Conservation (phyloP, 768 basidiomycete species). For the Pleurotus eryngii region DNA sequence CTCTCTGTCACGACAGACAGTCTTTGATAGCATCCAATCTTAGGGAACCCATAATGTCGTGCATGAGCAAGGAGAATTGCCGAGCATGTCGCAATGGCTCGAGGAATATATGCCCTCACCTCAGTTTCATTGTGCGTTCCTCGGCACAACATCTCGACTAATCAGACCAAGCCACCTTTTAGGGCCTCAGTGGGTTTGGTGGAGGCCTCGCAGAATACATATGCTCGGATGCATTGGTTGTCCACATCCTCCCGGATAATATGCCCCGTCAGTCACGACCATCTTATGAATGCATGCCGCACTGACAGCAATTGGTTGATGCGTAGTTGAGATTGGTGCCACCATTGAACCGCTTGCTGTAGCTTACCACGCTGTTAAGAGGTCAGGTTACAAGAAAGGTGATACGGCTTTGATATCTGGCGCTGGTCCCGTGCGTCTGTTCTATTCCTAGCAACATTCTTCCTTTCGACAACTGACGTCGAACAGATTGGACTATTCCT, state of each 20-base stretch:
- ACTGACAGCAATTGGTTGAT: neutral
- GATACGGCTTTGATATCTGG: slow-evolving; percentile 39
- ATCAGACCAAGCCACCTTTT: neutral
- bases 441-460: neutral
- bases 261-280: slow-evolving; percentile 30
- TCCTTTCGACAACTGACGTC: neutral
- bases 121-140: slow-evolving; percentile 33
- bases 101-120: slow-evolving; percentile 30
- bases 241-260: slow-evolving; percentile 35
- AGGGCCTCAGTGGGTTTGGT: slow-evolving; percentile 36
- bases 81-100: slow-evolving; percentile 26
- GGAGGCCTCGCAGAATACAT: slow-evolving; percentile 46
- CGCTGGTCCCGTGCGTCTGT: slow-evolving; percentile 38
- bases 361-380: slow-evolving; percentile 42
- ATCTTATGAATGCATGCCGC: neutral
- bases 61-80: slow-evolving; percentile 30
- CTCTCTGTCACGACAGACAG: neutral
- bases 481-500: slow-evolving; percentile 36
- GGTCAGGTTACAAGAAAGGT: slow-evolving; percentile 33
- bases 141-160: neutral
- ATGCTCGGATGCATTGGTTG: slow-evolving; percentile 27
- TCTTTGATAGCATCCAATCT: neutral
- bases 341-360: slow-evolving; percentile 46
- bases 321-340: slow-evolving; percentile 43
- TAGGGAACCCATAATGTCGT: slow-evolving; percentile 42